Evolutionary conservation across 768 basidiomycete genomes (phyloP), one percentile per base, ranked within the genome.

Genomic region (Tylopilus plumbeoviolaceoides): DNA sequence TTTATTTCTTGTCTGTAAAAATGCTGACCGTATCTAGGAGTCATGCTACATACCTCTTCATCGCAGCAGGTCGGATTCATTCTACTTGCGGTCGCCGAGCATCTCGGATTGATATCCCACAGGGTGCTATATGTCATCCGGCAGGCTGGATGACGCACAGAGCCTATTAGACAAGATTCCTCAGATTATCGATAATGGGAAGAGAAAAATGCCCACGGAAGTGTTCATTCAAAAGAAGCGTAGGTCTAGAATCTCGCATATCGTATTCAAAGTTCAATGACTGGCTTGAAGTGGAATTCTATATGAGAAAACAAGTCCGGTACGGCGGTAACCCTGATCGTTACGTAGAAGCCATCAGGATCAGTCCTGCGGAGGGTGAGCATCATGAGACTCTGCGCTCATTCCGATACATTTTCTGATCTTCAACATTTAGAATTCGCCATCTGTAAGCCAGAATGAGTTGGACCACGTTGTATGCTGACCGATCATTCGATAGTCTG

Each of bases 31-130:
- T 17, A 48, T 17, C 7, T 57, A 87, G 86, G 87, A 85, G 83
- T 62, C 89, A 87, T 47, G 87, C 79, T 3, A 90, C 89, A 10
- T 91, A 91, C 65, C 82, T 83, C 57, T 89, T 85, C 64, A 78
- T 89, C 31, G 83, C 86, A 20, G 87, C 84, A n/a, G 85, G 82
- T 70, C 25, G 48, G 69, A 51, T 50, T n/a, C n/a, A 47, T 54
- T n/a, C 30, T 20, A 47, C 27, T 30, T 14, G 8, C 17, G 5
- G 35, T 48, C 14, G 31, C 6, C 31, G 38, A 31, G 18, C 15
- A 3, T 44, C 43, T 50, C 27, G 3, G 10, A 57, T 18, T 44
- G 36, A 60, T 15, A 9, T 39, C 7, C 31, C 35, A 6, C 38
- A 78, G 85, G 89, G 1, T 91, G 89, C 60, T 76, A 84, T 58